A percentile compares a stretch with the other conserved stretches of the same genome.
These are phyloP conservation scores for Cardamine occulta DNA, from an alignment of 345 rosid species.

Conservation along the genomic window DNA sequence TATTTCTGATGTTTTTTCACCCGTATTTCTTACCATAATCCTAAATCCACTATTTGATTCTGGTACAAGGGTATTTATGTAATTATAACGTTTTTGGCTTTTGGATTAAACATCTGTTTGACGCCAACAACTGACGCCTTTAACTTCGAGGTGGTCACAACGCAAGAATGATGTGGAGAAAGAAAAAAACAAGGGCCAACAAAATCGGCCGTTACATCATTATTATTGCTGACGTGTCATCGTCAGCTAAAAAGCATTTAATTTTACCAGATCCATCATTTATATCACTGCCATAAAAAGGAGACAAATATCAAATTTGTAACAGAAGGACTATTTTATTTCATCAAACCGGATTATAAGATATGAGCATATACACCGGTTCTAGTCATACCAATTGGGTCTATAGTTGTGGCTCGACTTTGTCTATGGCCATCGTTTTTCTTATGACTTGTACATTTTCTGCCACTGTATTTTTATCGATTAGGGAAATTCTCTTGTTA, in stretches of 20 bases:
- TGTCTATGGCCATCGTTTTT: background rate
- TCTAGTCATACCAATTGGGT: constrained; percentile 10
- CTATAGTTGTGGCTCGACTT: background rate
- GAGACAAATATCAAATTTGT: constrained; percentile 4
- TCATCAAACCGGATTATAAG: constrained; percentile 26
- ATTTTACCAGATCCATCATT: constrained; percentile 38
- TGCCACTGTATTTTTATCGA: background rate
- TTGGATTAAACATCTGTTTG: background rate
- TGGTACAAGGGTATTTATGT: background rate
- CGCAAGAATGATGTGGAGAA: constrained; percentile 14
- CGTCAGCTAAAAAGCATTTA: constrained; percentile 28
- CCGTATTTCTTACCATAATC: constrained; percentile 1
- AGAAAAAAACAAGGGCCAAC: constrained; percentile 32
- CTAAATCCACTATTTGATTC: background rate
- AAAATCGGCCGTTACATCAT: constrained; percentile 45
- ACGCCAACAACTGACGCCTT: constrained; percentile 44
- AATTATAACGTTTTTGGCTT: background rate
- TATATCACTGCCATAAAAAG: constrained; percentile 29
- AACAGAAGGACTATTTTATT: constrained; percentile 8
- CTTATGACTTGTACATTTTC: background rate
- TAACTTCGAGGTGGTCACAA: constrained; percentile 38
- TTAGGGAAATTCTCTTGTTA: background rate
- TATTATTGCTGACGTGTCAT: constrained; percentile 36
- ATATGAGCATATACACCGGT: constrained; percentile 13
- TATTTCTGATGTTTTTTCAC: background rate